phyloP scores from a whole-genome alignment of 2,329 filamentous ascomycete species.

The Chrysoporthe austroafricana region DNA sequence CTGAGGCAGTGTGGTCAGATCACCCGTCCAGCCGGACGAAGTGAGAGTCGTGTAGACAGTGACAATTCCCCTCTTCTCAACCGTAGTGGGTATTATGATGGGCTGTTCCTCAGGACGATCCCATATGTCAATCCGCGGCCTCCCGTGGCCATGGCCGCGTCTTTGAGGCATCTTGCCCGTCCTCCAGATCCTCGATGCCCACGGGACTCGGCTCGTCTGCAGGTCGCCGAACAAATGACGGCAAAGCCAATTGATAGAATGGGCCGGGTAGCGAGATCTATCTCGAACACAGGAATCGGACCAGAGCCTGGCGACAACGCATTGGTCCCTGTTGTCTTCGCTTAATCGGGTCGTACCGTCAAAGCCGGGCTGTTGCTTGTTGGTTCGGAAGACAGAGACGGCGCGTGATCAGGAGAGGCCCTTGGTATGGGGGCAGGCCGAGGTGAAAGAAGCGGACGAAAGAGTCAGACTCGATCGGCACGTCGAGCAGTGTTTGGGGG shows the following conservation, averaged over 20 bases:
- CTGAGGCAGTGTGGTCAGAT: conserved; percentile 30
- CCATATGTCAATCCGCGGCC: conserved; percentile 1
- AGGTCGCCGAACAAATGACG: background rate
- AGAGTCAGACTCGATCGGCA: background rate
- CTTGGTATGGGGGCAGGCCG: background rate
- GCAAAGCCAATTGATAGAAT: background rate
- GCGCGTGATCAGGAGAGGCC: background rate
- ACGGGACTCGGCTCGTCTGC: background rate
- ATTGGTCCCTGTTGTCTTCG: conserved; percentile 10
- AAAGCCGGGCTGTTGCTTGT: conserved; percentile 13
- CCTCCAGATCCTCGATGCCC: background rate
- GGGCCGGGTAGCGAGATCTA: conserved; percentile 13
- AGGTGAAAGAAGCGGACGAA: background rate
- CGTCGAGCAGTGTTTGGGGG: background rate
- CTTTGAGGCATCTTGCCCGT: conserved; percentile 22
- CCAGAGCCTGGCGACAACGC: conserved; percentile 7
- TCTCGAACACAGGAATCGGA: background rate
- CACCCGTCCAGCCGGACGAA: conserved; percentile 25
- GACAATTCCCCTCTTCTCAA: conserved; percentile 21
- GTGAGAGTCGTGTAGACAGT: conserved; percentile 40
- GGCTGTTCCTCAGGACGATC: background rate
- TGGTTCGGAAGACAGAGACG: conserved; percentile 4
- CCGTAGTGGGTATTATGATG: background rate
- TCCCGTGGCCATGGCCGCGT: conserved; percentile 22
- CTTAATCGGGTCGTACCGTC: background rate